Base-by-base conservation (phyloP, 768 basidiomycete species). In the Suillus cothurnatus region DNA sequence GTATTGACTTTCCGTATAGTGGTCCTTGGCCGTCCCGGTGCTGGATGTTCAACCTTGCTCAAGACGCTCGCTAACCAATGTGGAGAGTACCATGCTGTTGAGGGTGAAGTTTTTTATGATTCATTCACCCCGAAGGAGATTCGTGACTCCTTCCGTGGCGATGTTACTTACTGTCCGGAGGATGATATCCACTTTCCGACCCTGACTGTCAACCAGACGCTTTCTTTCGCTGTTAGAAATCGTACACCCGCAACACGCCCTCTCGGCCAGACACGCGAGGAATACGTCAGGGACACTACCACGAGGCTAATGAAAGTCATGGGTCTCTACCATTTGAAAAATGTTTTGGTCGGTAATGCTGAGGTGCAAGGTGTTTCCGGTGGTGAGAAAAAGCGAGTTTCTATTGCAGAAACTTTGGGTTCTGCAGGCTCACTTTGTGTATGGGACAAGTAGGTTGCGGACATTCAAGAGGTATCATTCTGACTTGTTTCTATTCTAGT, bases 121-220 rank as follows among this genome's bases (percentile, higher is more conserved):
- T 88, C 92, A 2, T 82, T 96, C 65, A 77, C 87, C 0, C 85
- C 91, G 1, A 76, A 85, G 2, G 82, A 93, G 63, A 82, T 96
- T 60, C 69, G 74, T 64, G 82, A 86, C 66, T 84, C 84, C 62
- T 91, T 86, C 73, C 88, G 89, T 6, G 95, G 94, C 21, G 93
- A 93, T 71, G 88, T 93, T 2, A 85, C 86, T 63, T 94, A 93
- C 73, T 89, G 85, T 64, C 91, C 92, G 0, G 93, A 93, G 79
- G 93, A 94, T 69, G 93, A 96, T 72, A 80, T 91, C 3, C 93
- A 94, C 73, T 91, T 95, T 69, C 91, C 94, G 4, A 92, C 90
- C 12, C 82, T 97, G 32, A 92, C 90, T 6, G 92, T 94, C 43
- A 82, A 85, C 50, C 84, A 94, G 71, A 94, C 93, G 0, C 81